Evolutionary conservation across 495 filamentous ascomycete genomes (phyloP), one percentile per base, ranked within the genome.

Genomic region (Podospora pseudoanserina): DNA sequence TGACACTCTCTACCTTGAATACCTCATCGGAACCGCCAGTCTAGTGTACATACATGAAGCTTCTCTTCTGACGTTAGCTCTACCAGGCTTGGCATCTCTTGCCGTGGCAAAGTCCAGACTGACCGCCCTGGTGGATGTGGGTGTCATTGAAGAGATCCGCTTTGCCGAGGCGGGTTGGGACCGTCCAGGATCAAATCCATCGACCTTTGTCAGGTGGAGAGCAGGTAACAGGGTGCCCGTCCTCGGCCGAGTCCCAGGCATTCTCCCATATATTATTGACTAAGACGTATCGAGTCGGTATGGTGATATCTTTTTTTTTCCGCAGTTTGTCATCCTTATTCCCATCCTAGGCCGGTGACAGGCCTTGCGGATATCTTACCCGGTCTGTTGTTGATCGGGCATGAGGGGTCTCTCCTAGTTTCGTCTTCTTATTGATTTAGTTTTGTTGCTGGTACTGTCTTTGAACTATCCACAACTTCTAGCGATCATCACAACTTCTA

Each of bases 151-250:
- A 28, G 26, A 32, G 61, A 53, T 53, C 61, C 61, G 61, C 61
- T 63, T 63, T 63, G 61, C 61, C 61, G 61, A 63, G 59, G 4
- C 59, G 59, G 59, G 27, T 32, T 58, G 56, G 56, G 13, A 11
- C 39, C 13, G 39, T 49, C 39, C 7, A 49, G 39, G 39, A 49
- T 49, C 39, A 11, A 11, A 11, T 16, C 39, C 39, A 49, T 44
- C 20, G 30, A 49, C 4, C 30, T 58, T 18, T 58, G 55, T 26
- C 18, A 18, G 18, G 55, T 58, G 55, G 55, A 58, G 55, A 58
- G 23, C 23, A 23, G 23, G 55, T 19, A 58, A 11, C 55, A 58
- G 55, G 55, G 55, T 58, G n/a, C 6, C 54, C 55, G 55, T 18
- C 55, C 55, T 58, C 55, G 55, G 55, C 55, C 55, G 19, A 58